phyloP scores from a whole-genome alignment of 164 flowering plant genomes.

The Sextonia rubra region DNA sequence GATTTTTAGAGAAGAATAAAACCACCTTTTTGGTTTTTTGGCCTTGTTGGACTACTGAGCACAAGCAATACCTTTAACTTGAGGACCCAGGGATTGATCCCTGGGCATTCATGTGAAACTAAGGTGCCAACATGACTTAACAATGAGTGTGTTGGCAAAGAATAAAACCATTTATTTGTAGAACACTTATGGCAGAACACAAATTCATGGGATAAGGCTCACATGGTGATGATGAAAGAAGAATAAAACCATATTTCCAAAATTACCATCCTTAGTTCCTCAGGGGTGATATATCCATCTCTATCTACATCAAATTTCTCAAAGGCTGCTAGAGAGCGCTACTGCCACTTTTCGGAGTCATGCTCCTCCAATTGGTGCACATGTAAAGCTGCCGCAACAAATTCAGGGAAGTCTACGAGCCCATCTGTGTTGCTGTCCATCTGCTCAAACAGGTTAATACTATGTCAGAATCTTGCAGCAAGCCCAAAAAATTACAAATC shows the following conservation, averaged over 20 bases:
- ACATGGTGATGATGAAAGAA: too few species aligned
- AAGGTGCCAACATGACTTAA: too few species aligned
- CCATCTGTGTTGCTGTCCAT: constrained; percentile 97
- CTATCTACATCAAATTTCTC: constrained; percentile 86
- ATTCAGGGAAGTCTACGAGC: constrained; percentile 85
- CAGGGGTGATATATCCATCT: constrained; percentile 90
- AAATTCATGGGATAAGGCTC: too few species aligned
- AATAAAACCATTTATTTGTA: too few species aligned
- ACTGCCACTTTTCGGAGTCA: constrained; percentile 76
- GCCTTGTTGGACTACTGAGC: too few species aligned
- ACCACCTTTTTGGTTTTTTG: too few species aligned
- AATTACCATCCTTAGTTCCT: constrained; percentile 80
- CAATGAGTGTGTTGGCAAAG: too few species aligned
- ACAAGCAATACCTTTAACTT: too few species aligned
- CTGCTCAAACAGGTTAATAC: constrained; percentile 36
- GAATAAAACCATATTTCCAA: neutral
- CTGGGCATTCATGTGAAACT: too few species aligned
- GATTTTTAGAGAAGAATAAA: too few species aligned
- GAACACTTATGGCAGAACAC: too few species aligned
- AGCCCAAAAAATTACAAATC: neutral
- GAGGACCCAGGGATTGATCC: too few species aligned
- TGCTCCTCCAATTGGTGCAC: constrained; percentile 93
- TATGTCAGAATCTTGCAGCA: neutral
- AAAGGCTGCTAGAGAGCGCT: constrained; percentile 77
- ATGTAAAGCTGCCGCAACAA: constrained; percentile 92